phyloP scores from a whole-genome alignment of 768 basidiomycete species.

The Rossbeevera mucosa region DNA sequence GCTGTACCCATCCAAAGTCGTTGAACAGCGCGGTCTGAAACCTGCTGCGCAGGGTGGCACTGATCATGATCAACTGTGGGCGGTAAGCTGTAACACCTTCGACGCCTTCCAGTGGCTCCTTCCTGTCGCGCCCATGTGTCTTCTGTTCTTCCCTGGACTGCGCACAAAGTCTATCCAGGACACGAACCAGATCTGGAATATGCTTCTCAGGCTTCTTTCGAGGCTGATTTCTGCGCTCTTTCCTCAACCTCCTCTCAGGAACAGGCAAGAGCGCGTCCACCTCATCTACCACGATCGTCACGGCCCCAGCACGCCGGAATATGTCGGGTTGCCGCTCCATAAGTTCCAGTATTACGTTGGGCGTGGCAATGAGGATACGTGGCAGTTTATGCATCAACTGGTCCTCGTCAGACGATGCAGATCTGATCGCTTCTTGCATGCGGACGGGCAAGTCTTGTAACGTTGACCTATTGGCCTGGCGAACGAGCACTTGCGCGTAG shows the following conservation, averaged over 20 bases:
- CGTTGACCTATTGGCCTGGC: conserved; percentile 36
- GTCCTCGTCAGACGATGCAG: conserved; percentile 30
- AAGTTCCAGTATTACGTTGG: conserved; percentile 61
- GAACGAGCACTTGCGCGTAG: conserved; percentile 59
- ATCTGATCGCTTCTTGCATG: conserved; percentile 28
- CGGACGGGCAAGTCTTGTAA: conserved; percentile 18
- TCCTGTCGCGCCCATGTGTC: not conserved
- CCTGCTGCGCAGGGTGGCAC: conserved; percentile 62
- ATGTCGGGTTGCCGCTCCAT: conserved; percentile 39
- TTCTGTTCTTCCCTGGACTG: conserved; percentile 21
- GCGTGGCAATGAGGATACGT: conserved; percentile 68
- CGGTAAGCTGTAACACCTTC: conserved; percentile 13
- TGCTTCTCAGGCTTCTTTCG: conserved; percentile 46
- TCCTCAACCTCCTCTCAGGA: conserved; percentile 35
- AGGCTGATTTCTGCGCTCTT: conserved; percentile 35
- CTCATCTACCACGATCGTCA: conserved; percentile 68
- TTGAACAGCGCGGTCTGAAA: conserved; percentile 38
- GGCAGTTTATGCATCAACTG: conserved; percentile 44
- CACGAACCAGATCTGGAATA: conserved; percentile 51
- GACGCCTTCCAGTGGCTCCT: conserved; percentile 7
- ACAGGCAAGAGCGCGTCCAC: conserved; percentile 66
- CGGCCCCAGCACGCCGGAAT: conserved; percentile 44
- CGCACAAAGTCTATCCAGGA: conserved; percentile 56
- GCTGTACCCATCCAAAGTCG: conserved; percentile 57
- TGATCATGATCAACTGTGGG: conserved; percentile 64